phyloP scores from a whole-genome alignment of 768 basidiomycete genomes.

The Lactarius hatsudake region DNA sequence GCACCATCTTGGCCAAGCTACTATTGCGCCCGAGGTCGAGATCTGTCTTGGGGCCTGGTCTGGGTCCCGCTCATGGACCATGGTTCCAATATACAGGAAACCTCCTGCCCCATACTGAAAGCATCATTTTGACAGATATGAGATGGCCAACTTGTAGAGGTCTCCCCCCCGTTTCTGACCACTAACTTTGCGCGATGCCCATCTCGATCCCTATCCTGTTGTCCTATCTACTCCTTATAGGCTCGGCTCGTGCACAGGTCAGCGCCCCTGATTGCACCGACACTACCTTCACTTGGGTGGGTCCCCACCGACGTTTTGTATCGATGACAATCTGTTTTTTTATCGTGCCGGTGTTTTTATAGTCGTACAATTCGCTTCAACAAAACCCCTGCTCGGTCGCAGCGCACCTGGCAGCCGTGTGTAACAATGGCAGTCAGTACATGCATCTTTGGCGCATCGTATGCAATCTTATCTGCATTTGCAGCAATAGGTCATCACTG shows the following conservation, averaged over 20 bases:
- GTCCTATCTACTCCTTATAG: background rate
- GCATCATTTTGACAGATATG: background rate
- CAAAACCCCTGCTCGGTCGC: slow-evolving; percentile 17
- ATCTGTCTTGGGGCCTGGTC: background rate
- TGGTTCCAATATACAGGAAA: background rate
- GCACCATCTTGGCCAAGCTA: background rate
- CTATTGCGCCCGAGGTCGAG: background rate
- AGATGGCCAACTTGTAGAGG: background rate
- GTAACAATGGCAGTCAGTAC: slow-evolving; percentile 20
- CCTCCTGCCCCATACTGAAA: background rate
- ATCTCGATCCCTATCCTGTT: background rate
- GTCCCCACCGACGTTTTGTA: background rate
- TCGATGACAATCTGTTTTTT: background rate
- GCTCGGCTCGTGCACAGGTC: slow-evolving; percentile 1
- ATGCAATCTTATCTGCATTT: background rate
- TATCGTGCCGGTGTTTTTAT: background rate
- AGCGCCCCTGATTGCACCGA: slow-evolving; percentile 12
- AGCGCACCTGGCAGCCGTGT: slow-evolving; percentile 5
- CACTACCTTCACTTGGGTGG: slow-evolving; percentile 14
- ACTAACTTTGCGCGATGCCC: background rate
- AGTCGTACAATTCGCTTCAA: slow-evolving; percentile 19
- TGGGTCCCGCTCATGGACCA: background rate
- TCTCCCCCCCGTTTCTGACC: background rate
- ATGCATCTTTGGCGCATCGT: background rate
- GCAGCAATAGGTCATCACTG: slow-evolving; percentile 5